These are phyloP conservation scores for Zelopaecilomyces penicillatus DNA, from an alignment of 2,329 filamentous ascomycete genomes.

Conservation along the genomic window DNA sequence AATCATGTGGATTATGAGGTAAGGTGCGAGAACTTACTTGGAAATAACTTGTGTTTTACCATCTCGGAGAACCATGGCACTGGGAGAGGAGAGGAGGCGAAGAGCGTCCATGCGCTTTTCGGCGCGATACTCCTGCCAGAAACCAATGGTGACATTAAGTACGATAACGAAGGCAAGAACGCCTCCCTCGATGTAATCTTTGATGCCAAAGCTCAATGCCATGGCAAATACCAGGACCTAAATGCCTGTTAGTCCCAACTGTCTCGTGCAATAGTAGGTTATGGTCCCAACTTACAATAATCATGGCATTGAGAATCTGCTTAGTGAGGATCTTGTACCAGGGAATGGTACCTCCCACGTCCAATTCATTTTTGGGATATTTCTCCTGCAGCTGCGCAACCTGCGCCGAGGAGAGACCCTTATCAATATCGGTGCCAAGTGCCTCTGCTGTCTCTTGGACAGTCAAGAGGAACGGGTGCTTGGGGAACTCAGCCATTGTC, in stretches of 20 bases:
- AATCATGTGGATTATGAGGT: not conserved
- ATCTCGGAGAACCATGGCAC: slow-evolving; percentile 52
- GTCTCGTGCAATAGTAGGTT: not conserved
- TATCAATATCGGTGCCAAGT: slow-evolving; percentile 56
- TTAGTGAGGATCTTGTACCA: slow-evolving; percentile 65
- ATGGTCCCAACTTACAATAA: slow-evolving; percentile 42
- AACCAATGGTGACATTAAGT: slow-evolving; percentile 62
- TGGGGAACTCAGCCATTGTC: slow-evolving; percentile 35
- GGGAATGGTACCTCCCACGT: slow-evolving; percentile 58
- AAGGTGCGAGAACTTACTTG: slow-evolving; percentile 36
- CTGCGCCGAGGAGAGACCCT: slow-evolving; percentile 53
- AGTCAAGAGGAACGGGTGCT: slow-evolving; percentile 53
- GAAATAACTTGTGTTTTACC: slow-evolving; percentile 49
- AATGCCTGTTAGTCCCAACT: not conserved
- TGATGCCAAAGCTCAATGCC: slow-evolving; percentile 59
- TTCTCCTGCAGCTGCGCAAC: slow-evolving; percentile 49
- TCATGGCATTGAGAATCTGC: slow-evolving; percentile 72
- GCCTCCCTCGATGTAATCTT: slow-evolving; percentile 59
- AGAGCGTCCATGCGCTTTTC: slow-evolving; percentile 61
- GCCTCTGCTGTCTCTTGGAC: slow-evolving; percentile 54
- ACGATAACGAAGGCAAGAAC: slow-evolving; percentile 60
- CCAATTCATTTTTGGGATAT: slow-evolving; percentile 62
- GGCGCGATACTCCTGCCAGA: slow-evolving; percentile 55
- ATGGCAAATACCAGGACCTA: slow-evolving; percentile 71
- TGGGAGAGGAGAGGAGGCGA: slow-evolving; percentile 53